Evolutionary conservation across 1,139 yeast genomes (phyloP).

Genomic region (Yarrowia galli): DNA sequence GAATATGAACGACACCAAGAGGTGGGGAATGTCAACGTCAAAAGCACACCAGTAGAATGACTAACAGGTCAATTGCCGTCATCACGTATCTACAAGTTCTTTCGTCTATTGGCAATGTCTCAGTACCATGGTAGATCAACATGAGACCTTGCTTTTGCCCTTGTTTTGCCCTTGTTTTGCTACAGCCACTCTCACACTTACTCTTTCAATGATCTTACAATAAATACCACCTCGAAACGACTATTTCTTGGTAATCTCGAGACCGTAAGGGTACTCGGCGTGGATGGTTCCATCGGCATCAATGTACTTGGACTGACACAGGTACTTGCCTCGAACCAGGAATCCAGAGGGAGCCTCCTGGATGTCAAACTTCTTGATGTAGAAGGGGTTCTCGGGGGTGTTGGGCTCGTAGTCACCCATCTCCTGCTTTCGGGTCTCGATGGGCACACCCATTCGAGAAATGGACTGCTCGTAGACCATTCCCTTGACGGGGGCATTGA

Average conservation of each 20-base stretch:
- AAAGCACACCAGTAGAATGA: no score
- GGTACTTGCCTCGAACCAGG: slow-evolving; percentile 85
- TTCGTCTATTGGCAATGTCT: no score
- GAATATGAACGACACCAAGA: no score
- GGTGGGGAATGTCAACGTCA: no score
- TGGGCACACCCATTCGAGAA: slow-evolving; percentile 85
- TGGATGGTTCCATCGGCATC: slow-evolving; percentile 87
- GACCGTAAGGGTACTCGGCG: slow-evolving; percentile 83
- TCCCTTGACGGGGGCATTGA: slow-evolving; percentile 92
- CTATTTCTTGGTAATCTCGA: slow-evolving; percentile 66
- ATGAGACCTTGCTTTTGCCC: no score
- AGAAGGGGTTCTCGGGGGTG: slow-evolving; percentile 80
- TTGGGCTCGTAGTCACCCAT: slow-evolving; percentile 91
- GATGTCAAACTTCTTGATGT: slow-evolving; percentile 74
- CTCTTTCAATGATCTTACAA: no score
- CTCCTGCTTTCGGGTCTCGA: slow-evolving; percentile 86
- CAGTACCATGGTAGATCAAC: no score
- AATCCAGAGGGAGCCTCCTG: slow-evolving; percentile 94
- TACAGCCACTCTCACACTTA: no score
- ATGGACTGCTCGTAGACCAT: slow-evolving; percentile 83
- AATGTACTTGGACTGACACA: slow-evolving; percentile 79
- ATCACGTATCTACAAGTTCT: no score
- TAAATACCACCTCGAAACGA: background rate
- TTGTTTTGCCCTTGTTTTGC: no score
- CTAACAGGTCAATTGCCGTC: no score